phyloP scores from a whole-genome alignment of 176 grass and related monocot genomes.

The Musa beccarii region DNA sequence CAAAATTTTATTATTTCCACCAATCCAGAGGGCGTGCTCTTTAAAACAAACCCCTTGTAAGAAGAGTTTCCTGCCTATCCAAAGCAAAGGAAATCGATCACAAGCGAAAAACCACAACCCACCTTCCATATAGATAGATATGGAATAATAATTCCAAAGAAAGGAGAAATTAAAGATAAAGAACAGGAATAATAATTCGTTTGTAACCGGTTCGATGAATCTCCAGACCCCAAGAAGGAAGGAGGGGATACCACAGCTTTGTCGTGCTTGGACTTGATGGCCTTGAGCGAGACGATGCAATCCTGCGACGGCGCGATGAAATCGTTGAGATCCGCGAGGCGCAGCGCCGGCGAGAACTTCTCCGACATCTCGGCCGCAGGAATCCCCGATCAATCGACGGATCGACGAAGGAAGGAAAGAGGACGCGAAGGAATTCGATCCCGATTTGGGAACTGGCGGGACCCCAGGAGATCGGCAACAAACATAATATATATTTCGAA shows the following conservation, averaged over 20 bases:
- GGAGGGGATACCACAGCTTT: conserved; percentile 10
- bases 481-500: background rate
- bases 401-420: background rate
- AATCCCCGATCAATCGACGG: background rate
- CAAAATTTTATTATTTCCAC: background rate
- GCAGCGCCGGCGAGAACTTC: conserved; percentile 86
- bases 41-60: background rate
- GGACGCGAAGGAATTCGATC: background rate
- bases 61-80: no score
- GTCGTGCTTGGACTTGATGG: conserved; percentile 28
- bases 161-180: background rate
- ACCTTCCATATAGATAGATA: background rate
- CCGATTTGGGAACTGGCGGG: background rate
- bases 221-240: background rate
- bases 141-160: background rate
- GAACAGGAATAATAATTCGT: no score
- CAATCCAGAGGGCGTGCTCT: background rate
- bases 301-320: conserved; percentile 95
- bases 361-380: conserved; percentile 46
- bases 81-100: no score
- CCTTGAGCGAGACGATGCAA: conserved; percentile 81
- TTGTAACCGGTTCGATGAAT: background rate
- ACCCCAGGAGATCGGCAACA: background rate
- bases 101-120: background rate
- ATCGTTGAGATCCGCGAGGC: conserved; percentile 92